Evolutionary conservation across 768 basidiomycete species (phyloP).

Genomic region (Termitomyces sp.): DNA sequence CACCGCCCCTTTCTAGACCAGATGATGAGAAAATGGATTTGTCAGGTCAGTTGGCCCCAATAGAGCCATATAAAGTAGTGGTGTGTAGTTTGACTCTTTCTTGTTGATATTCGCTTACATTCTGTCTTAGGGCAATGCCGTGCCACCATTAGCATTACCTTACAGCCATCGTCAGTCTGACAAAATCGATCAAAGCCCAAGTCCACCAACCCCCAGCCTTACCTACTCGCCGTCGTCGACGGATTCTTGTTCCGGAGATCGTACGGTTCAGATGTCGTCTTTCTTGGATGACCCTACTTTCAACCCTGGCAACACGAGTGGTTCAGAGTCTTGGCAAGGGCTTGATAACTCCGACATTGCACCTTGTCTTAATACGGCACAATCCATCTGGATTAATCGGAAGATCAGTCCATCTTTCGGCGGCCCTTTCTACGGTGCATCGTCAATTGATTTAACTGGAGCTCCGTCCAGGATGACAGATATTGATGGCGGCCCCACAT

Average conservation of each 20-base stretch:
- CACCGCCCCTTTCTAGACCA: neutral
- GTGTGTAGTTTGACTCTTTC: neutral
- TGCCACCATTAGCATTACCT: neutral
- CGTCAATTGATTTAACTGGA: neutral
- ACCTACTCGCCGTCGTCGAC: constrained; percentile 57
- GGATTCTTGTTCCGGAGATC: constrained; percentile 48
- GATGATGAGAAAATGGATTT: neutral
- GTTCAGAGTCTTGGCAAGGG: constrained; percentile 20
- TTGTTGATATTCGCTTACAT: neutral
- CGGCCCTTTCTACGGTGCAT: neutral
- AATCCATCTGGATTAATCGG: neutral
- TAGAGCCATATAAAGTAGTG: neutral
- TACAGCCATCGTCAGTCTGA: constrained; percentile 1
- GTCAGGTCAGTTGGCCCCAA: constrained; percentile 3
- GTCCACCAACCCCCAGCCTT: constrained; percentile 52
- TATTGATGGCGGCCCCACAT: neutral
- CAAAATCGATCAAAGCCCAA: constrained; percentile 25
- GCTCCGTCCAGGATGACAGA: constrained; percentile 1
- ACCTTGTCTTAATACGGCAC: neutral
- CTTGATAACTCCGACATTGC: constrained; percentile 8
- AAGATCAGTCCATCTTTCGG: constrained; percentile 3
- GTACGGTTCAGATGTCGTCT: constrained; percentile 49
- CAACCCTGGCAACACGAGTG: constrained; percentile 7
- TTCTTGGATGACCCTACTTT: constrained; percentile 40
- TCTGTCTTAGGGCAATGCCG: constrained; percentile 1